These are phyloP conservation scores for Amylostereum chailletii DNA, from an alignment of 1,284 basidiomycete genomes.

Conservation along the genomic window DNA sequence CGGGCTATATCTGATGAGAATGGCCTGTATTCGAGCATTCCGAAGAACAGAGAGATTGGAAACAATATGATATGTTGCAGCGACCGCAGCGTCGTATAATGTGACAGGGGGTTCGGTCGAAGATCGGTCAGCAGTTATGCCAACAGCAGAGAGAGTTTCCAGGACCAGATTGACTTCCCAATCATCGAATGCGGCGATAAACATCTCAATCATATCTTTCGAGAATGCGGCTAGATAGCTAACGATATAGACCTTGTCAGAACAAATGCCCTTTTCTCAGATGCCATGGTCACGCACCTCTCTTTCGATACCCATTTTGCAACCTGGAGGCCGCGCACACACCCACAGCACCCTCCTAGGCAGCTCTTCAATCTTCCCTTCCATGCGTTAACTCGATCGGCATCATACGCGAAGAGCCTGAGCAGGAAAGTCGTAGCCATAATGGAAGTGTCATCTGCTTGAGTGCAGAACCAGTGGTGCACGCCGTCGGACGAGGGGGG, in stretches of 20 bases:
- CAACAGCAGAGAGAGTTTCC: slow-evolving; percentile 30
- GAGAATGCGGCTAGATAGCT: slow-evolving; percentile 65
- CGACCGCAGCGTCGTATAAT: slow-evolving; percentile 33
- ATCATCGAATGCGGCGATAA: slow-evolving; percentile 56
- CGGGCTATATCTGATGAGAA: slow-evolving; percentile 34
- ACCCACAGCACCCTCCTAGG: slow-evolving; percentile 54
- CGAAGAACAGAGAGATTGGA: slow-evolving; percentile 55
- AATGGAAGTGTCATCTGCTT: slow-evolving; percentile 39
- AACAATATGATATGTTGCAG: slow-evolving; percentile 57
- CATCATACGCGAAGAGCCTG: slow-evolving; percentile 71
- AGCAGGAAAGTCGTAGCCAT: slow-evolving; percentile 73
- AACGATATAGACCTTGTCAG: neutral
- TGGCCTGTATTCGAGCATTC: slow-evolving; percentile 37
- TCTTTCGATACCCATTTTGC: slow-evolving; percentile 52
- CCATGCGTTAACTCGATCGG: slow-evolving; percentile 53
- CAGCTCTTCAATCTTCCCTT: slow-evolving; percentile 46
- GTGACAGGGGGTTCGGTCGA: slow-evolving; percentile 15
- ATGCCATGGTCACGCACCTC: slow-evolving; percentile 46
- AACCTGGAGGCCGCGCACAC: slow-evolving; percentile 56
- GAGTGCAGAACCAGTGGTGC: slow-evolving; percentile 67
- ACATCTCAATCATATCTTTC: slow-evolving; percentile 38
- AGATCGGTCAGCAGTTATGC: slow-evolving; percentile 19
- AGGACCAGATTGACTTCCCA: slow-evolving; percentile 56
- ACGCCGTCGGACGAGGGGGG: slow-evolving; percentile 27
- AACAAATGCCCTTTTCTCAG: neutral